Base-by-base conservation (phyloP, 306 rosid species). In the Sesbania bispinosa region DNA sequence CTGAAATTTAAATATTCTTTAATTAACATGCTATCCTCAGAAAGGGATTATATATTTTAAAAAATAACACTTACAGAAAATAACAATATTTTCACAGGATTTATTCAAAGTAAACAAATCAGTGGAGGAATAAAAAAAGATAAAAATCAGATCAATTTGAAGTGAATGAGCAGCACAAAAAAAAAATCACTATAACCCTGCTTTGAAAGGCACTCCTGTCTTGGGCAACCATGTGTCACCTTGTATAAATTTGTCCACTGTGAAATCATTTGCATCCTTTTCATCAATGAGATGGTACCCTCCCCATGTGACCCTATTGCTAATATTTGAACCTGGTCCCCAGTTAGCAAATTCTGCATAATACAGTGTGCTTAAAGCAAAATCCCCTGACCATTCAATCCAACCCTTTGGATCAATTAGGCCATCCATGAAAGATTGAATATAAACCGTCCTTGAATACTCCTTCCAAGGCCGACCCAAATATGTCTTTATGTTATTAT, bases 391-490 rank as follows among this genome's bases (percentile, higher is more conserved):
- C 90, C 88, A 85, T 72, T 82, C 84, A 0, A 13, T 58, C 94
- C 90, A 88, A n/a, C 94, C 94, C 30, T 70, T 79, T 0, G 83
- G 75, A 63, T 88, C 87, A 36, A 84, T 71, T 9, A 86, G 26
- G 6, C 77, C 80, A 50, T 81, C 86, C 80, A 82, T 69, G 46
- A 67, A 86, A 69, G 73, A 59, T 30, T 88, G 69, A 83, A 86
- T 59, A 55, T 65, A 88, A 30, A 83, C 73, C 6, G 84, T 79
- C 29, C 87, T 85, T 4, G 88, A 84, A 60, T 74, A 84, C 62
- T 80, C 77, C 66, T 84, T 79, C 90, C 94, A 88, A 20, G 90
- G 87, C 79, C 90, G 35, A 42, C 90, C 90, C 48, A 85, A 45
- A 74, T 68, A 85, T 0, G 90, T 83, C 19, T 50, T 18, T 21